Evolutionary conservation across 1,284 basidiomycete genomes (phyloP).

Genomic region (Ustilago xerochloae): DNA sequence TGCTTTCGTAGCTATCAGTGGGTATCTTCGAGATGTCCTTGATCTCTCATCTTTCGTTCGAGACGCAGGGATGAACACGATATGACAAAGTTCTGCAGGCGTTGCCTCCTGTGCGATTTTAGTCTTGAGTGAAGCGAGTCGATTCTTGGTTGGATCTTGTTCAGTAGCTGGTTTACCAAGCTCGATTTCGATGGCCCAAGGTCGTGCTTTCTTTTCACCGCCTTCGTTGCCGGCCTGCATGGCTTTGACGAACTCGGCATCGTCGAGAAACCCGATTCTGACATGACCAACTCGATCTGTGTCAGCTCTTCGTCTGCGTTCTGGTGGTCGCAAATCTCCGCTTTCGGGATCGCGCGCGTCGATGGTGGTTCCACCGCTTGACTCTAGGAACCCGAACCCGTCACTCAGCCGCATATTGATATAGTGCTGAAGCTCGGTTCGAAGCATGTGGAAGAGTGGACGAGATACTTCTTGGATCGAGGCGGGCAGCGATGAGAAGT

Average conservation of each 20-base stretch:
- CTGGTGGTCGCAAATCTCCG: constrained; percentile 41
- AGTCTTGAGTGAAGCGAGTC: constrained; percentile 10
- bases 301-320: constrained; percentile 35
- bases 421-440: constrained; percentile 34
- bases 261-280: constrained; percentile 39
- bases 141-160: constrained; percentile 11
- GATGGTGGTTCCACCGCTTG: constrained; percentile 14
- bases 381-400: constrained; percentile 43
- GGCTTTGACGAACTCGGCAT: constrained; percentile 21
- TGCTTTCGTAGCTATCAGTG: constrained; percentile 43
- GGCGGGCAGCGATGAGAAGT: constrained; percentile 40
- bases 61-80: constrained; percentile 39
- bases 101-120: constrained; percentile 22
- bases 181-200: constrained; percentile 49
- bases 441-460: constrained; percentile 36
- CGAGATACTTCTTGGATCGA: constrained; percentile 38
- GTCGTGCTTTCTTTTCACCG: constrained; percentile 20
- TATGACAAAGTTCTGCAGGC: constrained; percentile 43
- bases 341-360: constrained; percentile 31
- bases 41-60: constrained; percentile 9
- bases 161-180: constrained; percentile 41
- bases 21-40: constrained; percentile 30
- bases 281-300: constrained; percentile 38
- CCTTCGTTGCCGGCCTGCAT: constrained; percentile 15
- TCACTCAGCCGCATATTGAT: constrained; percentile 51